Evolutionary conservation across 306 rosid genomes (phyloP), one percentile per base, ranked within the genome.

Genomic region (Castanopsis chinensis): DNA sequence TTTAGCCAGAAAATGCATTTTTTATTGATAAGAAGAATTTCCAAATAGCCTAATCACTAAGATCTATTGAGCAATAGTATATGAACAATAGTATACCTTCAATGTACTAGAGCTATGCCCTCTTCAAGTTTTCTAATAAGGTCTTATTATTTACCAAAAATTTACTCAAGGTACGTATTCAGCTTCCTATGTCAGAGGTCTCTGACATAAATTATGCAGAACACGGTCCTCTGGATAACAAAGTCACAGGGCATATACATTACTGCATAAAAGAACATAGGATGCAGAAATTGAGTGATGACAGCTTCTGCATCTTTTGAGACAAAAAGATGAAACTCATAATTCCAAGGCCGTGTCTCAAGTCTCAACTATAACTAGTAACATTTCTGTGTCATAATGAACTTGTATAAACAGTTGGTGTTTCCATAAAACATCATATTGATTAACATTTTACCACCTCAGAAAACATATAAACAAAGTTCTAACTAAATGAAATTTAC

Each of bases 401-500:
- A 11, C 28, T 4, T 59, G 65, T 59, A 28, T 19, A 32, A 19
- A 67, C 21, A 67, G 72, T 67, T 67, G 6, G 4, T 35, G 17
- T 67, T 67, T 17, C 23, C 17, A 4, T 28, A 67, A 32, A 33
- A 10, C 4, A 33, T 9, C 23, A 59, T 6, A 13, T 49, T 20
- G 12, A 30, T 15, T 17, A 30, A 30, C 18, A 28, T 30, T 15
- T 30, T 64, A 32, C 45, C 32, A 64, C 43, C 52, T 5, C 71
- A 8, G 25, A 19, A 11, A 49, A 20, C 30, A 58, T 58, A 21
- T 3, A 20, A 75, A 53, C 52, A 75, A 67, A 67, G 43, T 52
- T 52, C 37, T 17, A 32, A 67, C n/a, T 7, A 77, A 73, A 59
- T 63, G 81, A 82, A 51, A 52, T 81, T 77, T 69, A 25, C 27